These are phyloP conservation scores for Prototheca wickerhamii DNA, from an alignment of 163 green algal species.

Conservation along the genomic window DNA sequence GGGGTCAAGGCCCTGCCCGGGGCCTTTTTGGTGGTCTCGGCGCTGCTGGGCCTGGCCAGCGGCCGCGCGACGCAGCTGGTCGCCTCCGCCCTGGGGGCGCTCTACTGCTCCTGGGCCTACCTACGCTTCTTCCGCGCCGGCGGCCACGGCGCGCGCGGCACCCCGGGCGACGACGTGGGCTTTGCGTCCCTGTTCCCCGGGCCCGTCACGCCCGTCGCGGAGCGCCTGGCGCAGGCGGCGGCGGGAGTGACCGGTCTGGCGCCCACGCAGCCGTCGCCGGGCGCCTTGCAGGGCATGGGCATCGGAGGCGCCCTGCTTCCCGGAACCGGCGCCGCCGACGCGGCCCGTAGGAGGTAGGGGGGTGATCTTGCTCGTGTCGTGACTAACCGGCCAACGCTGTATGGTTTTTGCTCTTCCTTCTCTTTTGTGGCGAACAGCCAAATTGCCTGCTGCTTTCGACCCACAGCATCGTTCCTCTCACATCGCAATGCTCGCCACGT, in stretches of 20 bases:
- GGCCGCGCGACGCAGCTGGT: slow-evolving; percentile 20
- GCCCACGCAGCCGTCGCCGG: neutral
- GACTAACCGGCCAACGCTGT: no score
- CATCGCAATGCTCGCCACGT: neutral
- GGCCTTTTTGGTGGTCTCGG: slow-evolving; percentile 38
- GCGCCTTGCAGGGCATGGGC: neutral
- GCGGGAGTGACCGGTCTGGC: slow-evolving; percentile 30
- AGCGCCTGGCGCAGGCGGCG: slow-evolving; percentile 28
- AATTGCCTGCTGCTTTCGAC: no score
- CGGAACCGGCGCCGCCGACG: neutral
- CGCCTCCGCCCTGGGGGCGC: slow-evolving; percentile 41
- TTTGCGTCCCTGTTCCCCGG: slow-evolving; percentile 64
- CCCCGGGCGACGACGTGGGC: slow-evolving; percentile 67
- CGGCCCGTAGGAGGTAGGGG: neutral
- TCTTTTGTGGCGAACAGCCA: no score
- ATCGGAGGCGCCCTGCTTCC: neutral
- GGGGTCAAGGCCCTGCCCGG: slow-evolving; percentile 57
- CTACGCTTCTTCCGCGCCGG: slow-evolving; percentile 67
- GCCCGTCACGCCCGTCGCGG: slow-evolving; percentile 37
- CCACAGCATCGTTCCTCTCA: no score
- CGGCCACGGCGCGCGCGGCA: slow-evolving; percentile 29
- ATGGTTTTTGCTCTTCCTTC: neutral
- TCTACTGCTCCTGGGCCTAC: slow-evolving; percentile 72
- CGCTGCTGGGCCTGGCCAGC: slow-evolving; percentile 13
- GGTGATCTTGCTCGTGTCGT: no score